Base-by-base conservation (phyloP, 2,329 filamentous ascomycete species). In the Nemania abortiva region DNA sequence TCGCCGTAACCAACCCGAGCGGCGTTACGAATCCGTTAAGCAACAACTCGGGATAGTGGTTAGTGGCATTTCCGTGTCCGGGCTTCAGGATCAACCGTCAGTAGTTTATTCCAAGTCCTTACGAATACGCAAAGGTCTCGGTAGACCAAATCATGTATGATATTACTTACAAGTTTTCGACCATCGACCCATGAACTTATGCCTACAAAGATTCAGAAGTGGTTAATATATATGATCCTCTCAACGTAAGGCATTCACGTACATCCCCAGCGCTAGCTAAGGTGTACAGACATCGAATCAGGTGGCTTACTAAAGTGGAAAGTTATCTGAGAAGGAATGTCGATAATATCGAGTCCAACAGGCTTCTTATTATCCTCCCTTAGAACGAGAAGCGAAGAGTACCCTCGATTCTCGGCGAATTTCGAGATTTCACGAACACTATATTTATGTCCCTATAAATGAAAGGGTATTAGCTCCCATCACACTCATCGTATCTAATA, bases 11-110 rank as follows among this genome's bases (percentile, higher is more conserved):
- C 10, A 97, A 85, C 82, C 96, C 96, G 1, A 99, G 86, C 0
- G 95, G 94, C 0, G 96, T 99, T 76, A 92, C 92, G 85, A 99
- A 99, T 79, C 96, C 95, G 82, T 98, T 98, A 60, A 98, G 86
- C 42, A 97, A 79, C 87, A 98, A 85, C 81, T 98, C 68, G 0
- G 95, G 94, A 77, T 93, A 94, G 82, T 98, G 95, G 57, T 93
- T 92, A 1, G 95, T 98, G 0, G 94, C 89, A 73, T 95, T 95
- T 56, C 82, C 96, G 79, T 99, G 95, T 1, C 95, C 95, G 0
- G 94, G 94, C 15, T 69, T 65, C 5, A 34, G 50, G 2, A 31
- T 31, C 20, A 56, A 56, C 11, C 9, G 27, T 70, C 9, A 70
- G 57, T 20, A 61, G 39, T 52, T 18, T 7, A 6, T 3, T 54